Conservation (phyloP, 1,139 yeast species). For the Pichia sp. region DNA sequence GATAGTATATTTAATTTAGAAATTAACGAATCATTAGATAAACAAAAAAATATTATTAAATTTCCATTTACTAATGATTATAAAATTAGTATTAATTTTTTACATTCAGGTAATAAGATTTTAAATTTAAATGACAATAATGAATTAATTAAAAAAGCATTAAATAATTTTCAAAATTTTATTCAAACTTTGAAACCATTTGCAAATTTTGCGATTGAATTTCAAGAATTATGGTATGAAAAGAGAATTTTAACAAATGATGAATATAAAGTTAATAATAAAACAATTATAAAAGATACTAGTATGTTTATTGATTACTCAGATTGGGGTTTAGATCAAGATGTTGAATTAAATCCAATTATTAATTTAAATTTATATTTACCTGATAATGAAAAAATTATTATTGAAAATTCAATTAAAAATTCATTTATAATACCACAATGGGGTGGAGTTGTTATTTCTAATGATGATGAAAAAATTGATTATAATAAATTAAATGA, state of each 20-base stretch:
- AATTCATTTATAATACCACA: slow-evolving; percentile 80
- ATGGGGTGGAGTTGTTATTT: slow-evolving; percentile 72
- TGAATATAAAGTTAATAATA: slow-evolving; percentile 7
- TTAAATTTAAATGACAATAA: slow-evolving; percentile 43
- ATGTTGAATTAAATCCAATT: slow-evolving; percentile 47
- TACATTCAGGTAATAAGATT: slow-evolving; percentile 49
- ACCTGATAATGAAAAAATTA: slow-evolving; percentile 42
- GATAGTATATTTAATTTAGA: slow-evolving; percentile 37
- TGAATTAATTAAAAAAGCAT: slow-evolving; percentile 34
- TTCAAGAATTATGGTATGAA: slow-evolving; percentile 68
- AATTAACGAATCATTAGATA: slow-evolving; percentile 16
- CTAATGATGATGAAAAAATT: slow-evolving; percentile 34
- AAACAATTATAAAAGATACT: slow-evolving; percentile 34
- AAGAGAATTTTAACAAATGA: slow-evolving; percentile 17
- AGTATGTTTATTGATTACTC: slow-evolving; percentile 71
- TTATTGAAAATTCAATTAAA: slow-evolving; percentile 42
- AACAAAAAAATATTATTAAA: slow-evolving; percentile 12
- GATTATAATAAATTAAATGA: slow-evolving; percentile 46
- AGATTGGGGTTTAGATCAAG: slow-evolving; percentile 65
- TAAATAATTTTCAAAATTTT: slow-evolving; percentile 42
- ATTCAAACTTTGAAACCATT: slow-evolving; percentile 39
- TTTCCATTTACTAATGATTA: slow-evolving; percentile 22
- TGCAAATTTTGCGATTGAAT: slow-evolving; percentile 68
- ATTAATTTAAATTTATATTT: slow-evolving; percentile 64
- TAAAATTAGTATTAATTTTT: slow-evolving; percentile 49